Evolutionary conservation across 768 basidiomycete genomes (phyloP), one percentile per base, ranked within the genome.

Genomic region (Lentinula aciculospora): DNA sequence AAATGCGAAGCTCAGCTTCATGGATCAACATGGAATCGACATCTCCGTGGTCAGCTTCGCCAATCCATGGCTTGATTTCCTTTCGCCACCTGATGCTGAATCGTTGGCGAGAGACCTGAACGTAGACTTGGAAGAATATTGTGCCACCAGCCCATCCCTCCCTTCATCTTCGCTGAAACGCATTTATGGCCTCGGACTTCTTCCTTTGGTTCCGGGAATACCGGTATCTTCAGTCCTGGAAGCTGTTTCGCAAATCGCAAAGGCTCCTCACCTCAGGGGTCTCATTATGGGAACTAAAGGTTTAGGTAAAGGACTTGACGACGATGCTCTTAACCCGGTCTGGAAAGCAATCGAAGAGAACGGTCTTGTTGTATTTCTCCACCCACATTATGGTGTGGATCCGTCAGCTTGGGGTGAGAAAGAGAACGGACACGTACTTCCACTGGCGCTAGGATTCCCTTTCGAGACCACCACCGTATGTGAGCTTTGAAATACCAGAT

Each of bases 21-120:
- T 94, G 92, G 84, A 89, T 59, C 79, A 67, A 62, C 92, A 94
- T 67, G 83, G 81, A n/a, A 93, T 94, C 42, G 83, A 89, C 68
- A 71, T 91, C 42, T 91, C 88, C 19, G 78, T 92, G 28, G 85
- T 92, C 57, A 92, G 90, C 68, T 81, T 89, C 25, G 92, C 92
- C 27, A 94, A 95, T 66, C 93, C 92, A 7, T 95, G 92, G 92
- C 81, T 94, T 28, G 93, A 95, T 69, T 94, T 94, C 66, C 79
- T 95, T 27, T 70, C 86, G 4, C 81, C 88, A 7, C 66, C 80
- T 25, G 81, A 86, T 44, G 93, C 92, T 9, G 75, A 80, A 47
- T 53, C 66, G 68, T 10, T 94, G 17, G 90, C 92, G 0, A 69
- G 67, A 19, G 80, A 86, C 47, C 74, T 94, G 47, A 95, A 95